A percentile compares a stretch with the other conserved stretches of the same genome.
Conservation (phyloP, 306 rosid genomes). For the Vicia sativa region DNA sequence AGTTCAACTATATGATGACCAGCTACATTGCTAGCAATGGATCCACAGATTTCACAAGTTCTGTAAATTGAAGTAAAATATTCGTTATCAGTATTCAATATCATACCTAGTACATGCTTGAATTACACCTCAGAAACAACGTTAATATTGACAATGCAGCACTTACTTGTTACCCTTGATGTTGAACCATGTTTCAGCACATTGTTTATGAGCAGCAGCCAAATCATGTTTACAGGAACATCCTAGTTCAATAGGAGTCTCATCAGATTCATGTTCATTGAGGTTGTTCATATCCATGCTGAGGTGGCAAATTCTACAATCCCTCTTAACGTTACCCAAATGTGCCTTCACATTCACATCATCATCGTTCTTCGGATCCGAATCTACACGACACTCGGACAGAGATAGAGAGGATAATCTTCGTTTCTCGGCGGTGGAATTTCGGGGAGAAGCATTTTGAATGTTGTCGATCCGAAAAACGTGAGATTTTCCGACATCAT, state of each 20-base stretch:
- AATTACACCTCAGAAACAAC: not conserved
- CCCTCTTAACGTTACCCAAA: slow-evolving; percentile 48
- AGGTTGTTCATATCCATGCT: slow-evolving; percentile 59
- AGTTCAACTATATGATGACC: slow-evolving; percentile 45
- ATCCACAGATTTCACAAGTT: slow-evolving; percentile 77
- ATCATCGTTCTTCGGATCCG: slow-evolving; percentile 52
- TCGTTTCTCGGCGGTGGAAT: slow-evolving; percentile 22
- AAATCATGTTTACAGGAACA: slow-evolving; percentile 82
- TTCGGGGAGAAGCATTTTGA: slow-evolving; percentile 38
- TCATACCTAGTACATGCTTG: too few species aligned
- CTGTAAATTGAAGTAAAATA: slow-evolving; percentile 38
- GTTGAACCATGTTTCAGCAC: slow-evolving; percentile 80
- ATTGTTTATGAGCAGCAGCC: slow-evolving; percentile 77
- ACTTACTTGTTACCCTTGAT: slow-evolving; percentile 74
- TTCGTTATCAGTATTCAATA: too few species aligned
- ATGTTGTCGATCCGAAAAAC: slow-evolving; percentile 28
- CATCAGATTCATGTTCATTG: slow-evolving; percentile 52
- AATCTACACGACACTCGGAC: slow-evolving; percentile 37
- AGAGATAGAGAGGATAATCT: slow-evolving; percentile 49
- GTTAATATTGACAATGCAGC: not conserved
- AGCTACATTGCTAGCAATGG: slow-evolving; percentile 61
- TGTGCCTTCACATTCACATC: too few species aligned
- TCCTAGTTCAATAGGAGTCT: slow-evolving; percentile 71
- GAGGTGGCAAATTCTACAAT: slow-evolving; percentile 61
- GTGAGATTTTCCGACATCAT: slow-evolving; percentile 48